phyloP scores from a whole-genome alignment of 2,329 filamentous ascomycete genomes.

The Phoma sp. region DNA sequence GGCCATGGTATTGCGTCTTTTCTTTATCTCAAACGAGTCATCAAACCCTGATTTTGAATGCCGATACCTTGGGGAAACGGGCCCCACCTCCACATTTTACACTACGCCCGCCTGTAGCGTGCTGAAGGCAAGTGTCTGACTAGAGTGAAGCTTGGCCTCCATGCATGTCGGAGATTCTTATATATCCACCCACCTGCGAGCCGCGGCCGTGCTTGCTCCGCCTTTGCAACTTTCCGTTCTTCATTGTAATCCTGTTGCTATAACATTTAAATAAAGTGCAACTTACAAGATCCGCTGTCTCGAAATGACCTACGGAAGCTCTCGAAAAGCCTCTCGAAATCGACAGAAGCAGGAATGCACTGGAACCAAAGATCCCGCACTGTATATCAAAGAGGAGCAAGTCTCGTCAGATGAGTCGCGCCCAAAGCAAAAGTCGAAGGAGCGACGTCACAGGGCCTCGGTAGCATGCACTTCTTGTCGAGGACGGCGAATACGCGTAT shows the following conservation, averaged over 20 bases:
- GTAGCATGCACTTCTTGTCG: constrained; percentile 63
- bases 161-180: constrained; percentile 8
- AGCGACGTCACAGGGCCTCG: constrained; percentile 54
- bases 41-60: constrained; percentile 4
- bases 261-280: background rate
- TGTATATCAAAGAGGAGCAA: constrained; percentile 9
- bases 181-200: constrained; percentile 1
- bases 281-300: background rate
- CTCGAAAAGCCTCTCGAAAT: background rate
- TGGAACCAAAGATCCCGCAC: background rate
- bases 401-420: constrained; percentile 13
- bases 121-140: constrained; percentile 2
- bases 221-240: background rate
- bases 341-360: background rate
- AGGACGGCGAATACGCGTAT: constrained; percentile 51
- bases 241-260: background rate
- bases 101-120: constrained; percentile 7
- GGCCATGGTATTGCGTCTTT: background rate
- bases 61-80: background rate
- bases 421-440: constrained; percentile 31
- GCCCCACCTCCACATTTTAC: constrained; percentile 15
- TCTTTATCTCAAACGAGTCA: background rate
- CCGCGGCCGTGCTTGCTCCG: background rate
- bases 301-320: background rate
- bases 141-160: constrained; percentile 9